Percentiles rank a stretch among this genome's conserved stretches.
phyloP scores from a whole-genome alignment of 2,329 filamentous ascomycete species.

The Blumeria graminis region DNA sequence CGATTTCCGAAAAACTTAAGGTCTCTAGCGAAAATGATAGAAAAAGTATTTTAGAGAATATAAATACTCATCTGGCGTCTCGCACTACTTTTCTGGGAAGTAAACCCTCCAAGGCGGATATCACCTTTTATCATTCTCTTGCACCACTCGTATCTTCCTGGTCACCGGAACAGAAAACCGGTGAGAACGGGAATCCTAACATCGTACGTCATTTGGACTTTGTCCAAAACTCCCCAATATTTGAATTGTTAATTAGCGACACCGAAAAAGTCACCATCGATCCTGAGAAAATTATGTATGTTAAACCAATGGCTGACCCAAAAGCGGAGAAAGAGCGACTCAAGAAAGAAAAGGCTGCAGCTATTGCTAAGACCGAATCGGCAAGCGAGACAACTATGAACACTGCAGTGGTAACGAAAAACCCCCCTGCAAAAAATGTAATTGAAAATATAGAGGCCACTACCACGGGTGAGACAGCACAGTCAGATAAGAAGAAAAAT shows the following conservation, averaged over 20 bases:
- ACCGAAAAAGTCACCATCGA: constrained; percentile 59
- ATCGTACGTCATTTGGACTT: constrained; percentile 85
- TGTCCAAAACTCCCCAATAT: constrained; percentile 69
- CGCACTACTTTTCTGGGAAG: constrained; percentile 72
- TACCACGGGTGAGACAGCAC: no score
- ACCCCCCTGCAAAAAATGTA: neutral
- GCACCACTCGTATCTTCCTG: constrained; percentile 56
- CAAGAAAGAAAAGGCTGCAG: constrained; percentile 82
- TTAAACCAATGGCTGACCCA: constrained; percentile 69
- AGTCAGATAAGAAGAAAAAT: constrained; percentile 35
- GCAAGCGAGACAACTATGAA: constrained; percentile 23
- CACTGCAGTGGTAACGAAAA: constrained; percentile 11
- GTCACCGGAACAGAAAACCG: constrained; percentile 68
- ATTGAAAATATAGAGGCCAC: constrained; percentile 22
- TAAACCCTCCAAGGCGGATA: constrained; percentile 73
- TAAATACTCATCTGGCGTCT: constrained; percentile 71
- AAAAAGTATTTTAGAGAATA: constrained; percentile 43
- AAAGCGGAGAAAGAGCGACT: constrained; percentile 91
- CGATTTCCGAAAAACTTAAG: constrained; percentile 47
- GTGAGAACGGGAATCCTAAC: constrained; percentile 70
- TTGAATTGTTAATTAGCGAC: constrained; percentile 42
- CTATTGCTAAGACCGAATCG: constrained; percentile 28
- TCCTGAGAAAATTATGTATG: constrained; percentile 55
- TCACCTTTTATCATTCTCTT: constrained; percentile 59
- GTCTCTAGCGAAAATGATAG: constrained; percentile 28